phyloP scores from a whole-genome alignment of 2,329 filamentous ascomycete genomes.

The Thyridium curvatum region DNA sequence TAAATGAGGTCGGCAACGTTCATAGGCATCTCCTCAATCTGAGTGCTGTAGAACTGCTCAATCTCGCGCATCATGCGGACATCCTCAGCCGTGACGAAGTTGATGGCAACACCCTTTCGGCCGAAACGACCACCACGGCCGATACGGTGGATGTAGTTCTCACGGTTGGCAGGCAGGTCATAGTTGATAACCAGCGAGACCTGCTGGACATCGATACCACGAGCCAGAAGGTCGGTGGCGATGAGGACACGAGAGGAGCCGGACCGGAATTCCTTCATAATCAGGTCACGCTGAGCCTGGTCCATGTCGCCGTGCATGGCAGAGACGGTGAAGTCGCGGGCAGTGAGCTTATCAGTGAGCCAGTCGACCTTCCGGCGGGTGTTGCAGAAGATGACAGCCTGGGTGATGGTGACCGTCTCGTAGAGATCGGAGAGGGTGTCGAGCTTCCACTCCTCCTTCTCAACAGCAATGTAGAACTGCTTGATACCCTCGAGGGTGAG shows the following conservation, averaged over 20 bases:
- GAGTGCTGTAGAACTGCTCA: constrained; percentile 99
- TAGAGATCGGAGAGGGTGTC: constrained; percentile 98
- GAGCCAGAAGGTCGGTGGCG: constrained; percentile 92
- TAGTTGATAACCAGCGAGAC: constrained; percentile 99
- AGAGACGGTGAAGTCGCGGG: constrained; percentile 97
- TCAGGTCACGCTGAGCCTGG: constrained; percentile 93
- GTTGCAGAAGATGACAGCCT: constrained; percentile 99
- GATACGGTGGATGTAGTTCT: constrained; percentile 99
- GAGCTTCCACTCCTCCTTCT: constrained; percentile 99
- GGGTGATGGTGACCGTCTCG: constrained; percentile 98
- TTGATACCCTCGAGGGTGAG: constrained; percentile 99
- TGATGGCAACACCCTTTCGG: constrained; percentile 99
- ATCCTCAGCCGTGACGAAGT: constrained; percentile 99
- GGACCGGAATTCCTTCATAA: constrained; percentile 99
- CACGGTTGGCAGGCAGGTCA: constrained; percentile 95
- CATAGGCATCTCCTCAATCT: constrained; percentile 99
- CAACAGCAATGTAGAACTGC: constrained; percentile 99
- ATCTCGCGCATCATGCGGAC: constrained; percentile 99
- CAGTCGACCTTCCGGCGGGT: constrained; percentile 99
- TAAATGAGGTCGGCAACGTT: constrained; percentile 73
- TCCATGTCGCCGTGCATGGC: constrained; percentile 99
- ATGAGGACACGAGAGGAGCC: constrained; percentile 98
- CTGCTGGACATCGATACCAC: constrained; percentile 99
- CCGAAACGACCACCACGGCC: constrained; percentile 99
- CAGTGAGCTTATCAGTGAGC: constrained; percentile 98